A percentile compares a stretch with the other conserved stretches of the same genome.
Evolutionary conservation across 208 protist species (phyloP).

Genomic region (Phytomonas francai): DNA sequence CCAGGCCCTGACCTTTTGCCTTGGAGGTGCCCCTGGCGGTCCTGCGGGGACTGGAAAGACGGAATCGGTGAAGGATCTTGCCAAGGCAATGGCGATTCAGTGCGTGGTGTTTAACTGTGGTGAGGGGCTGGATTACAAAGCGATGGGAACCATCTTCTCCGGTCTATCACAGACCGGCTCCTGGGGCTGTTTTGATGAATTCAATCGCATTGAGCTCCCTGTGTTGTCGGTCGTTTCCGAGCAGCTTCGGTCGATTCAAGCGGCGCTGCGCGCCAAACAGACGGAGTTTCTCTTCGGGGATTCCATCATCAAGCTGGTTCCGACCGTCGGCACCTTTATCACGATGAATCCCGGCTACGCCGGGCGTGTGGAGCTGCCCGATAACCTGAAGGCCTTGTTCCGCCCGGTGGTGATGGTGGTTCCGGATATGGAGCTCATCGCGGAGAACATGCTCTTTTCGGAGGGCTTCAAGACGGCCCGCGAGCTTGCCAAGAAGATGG

Average conservation of each 20-base stretch:
- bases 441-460: conserved; percentile 99
- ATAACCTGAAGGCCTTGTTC: conserved; percentile 99
- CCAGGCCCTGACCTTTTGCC: conserved; percentile 95
- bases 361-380: conserved; percentile 97
- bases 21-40: conserved; percentile 94
- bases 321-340: conserved; percentile 97
- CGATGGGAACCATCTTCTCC: conserved; percentile 97
- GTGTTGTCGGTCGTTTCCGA: conserved; percentile 98
- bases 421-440: conserved; percentile 97
- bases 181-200: conserved; percentile 99
- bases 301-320: conserved; percentile 81
- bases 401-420: conserved; percentile 98
- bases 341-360: conserved; percentile 99
- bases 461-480: conserved; percentile 95
- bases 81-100: conserved; percentile 95
- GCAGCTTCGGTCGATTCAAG: conserved; percentile 97
- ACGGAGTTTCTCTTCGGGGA: conserved; percentile 91
- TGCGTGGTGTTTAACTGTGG: conserved; percentile 99
- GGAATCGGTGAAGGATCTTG: conserved; percentile 98
- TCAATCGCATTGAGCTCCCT: conserved; percentile 98
- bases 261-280: conserved; percentile 80
- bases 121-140: conserved; percentile 98
- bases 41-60: conserved; percentile 96
- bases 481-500: conserved; percentile 98
- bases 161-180: conserved; percentile 96